A percentile compares a stretch with the other conserved stretches of the same genome.
Evolutionary conservation across 768 basidiomycete genomes (phyloP).

Genomic region (Russula sp.): DNA sequence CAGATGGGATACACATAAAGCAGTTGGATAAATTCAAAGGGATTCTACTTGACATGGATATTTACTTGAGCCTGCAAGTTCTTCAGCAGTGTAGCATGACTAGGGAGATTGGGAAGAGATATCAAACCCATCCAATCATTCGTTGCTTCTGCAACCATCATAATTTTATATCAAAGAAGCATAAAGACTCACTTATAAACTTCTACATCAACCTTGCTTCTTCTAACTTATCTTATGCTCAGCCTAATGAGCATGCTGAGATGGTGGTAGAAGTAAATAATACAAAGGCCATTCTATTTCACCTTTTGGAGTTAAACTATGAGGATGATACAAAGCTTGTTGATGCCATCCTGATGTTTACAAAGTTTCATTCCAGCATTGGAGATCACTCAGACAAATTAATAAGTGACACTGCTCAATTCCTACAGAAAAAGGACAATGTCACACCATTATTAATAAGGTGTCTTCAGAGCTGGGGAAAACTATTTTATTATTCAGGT

Average conservation of each 20-base stretch:
- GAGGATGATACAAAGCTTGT: background rate
- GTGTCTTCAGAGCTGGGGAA: background rate
- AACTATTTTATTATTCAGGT: background rate
- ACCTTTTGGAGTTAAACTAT: background rate
- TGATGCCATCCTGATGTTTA: background rate
- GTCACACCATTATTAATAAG: background rate
- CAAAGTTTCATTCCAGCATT: background rate
- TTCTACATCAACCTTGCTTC: background rate
- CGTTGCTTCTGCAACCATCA: background rate
- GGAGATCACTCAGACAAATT: background rate
- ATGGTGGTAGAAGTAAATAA: background rate
- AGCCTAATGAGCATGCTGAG: background rate
- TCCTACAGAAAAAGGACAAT: background rate
- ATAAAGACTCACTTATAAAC: background rate
- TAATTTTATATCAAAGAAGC: background rate
- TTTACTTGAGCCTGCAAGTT: background rate
- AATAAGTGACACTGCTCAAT: background rate
- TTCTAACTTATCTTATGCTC: background rate
- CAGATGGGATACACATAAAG: slow-evolving; percentile 4
- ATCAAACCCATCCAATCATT: slow-evolving; percentile 4
- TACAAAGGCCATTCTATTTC: background rate
- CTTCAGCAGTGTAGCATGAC: background rate
- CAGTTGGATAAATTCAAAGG: background rate
- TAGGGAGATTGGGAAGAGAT: background rate
- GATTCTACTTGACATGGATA: background rate